phyloP scores from a whole-genome alignment of 2,329 filamentous ascomycete species.

The Sphaceloma murrayae region DNA sequence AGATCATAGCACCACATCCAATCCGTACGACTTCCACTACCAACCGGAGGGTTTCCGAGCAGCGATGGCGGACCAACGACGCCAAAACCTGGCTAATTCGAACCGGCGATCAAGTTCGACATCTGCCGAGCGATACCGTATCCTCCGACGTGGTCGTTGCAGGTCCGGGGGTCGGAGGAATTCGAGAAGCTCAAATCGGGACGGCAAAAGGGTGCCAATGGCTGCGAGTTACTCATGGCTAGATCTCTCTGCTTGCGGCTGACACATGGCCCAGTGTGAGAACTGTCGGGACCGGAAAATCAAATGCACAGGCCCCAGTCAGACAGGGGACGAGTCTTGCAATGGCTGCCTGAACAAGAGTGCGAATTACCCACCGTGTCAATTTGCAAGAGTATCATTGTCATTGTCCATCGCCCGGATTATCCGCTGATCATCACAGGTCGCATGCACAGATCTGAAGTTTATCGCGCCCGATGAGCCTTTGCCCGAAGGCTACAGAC shows the following conservation, averaged over 20 bases:
- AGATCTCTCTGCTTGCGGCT: too few relatives aligned
- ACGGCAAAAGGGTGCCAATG: constrained; percentile 3
- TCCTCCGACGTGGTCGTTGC: too few relatives aligned
- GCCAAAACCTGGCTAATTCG: not conserved
- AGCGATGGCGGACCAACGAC: not conserved
- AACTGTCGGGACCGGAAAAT: constrained; percentile 12
- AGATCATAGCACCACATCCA: not conserved
- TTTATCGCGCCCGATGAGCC: not conserved
- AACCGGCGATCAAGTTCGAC: not conserved
- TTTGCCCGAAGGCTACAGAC: not conserved
- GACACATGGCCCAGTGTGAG: constrained; percentile 1
- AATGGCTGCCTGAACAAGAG: constrained; percentile 1
- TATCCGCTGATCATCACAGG: not conserved
- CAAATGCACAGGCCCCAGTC: not conserved
- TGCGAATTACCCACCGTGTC: not conserved
- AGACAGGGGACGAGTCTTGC: not conserved
- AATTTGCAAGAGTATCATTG: not conserved
- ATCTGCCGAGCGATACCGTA: too few relatives aligned
- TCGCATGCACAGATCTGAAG: not conserved
- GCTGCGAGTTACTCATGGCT: constrained; percentile 2
- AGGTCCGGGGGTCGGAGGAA: too few relatives aligned
- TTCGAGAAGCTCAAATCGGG: too few relatives aligned
- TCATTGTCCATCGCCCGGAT: too few relatives aligned
- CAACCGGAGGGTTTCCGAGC: not conserved
- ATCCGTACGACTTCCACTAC: not conserved